These are phyloP conservation scores for Monosporascus cannonballus DNA, from an alignment of 2,329 filamentous ascomycete genomes.

Conservation along the genomic window DNA sequence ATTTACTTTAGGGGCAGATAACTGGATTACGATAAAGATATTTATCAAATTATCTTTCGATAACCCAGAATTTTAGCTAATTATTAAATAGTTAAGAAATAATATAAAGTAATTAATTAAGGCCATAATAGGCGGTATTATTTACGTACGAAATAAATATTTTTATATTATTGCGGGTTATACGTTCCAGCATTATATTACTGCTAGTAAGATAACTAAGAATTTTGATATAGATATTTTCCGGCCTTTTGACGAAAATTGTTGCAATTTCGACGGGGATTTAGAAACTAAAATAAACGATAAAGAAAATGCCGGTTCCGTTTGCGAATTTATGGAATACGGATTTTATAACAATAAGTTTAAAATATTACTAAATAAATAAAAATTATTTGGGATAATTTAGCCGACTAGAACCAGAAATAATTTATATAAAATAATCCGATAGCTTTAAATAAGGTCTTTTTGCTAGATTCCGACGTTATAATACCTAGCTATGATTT, in stretches of 20 bases:
- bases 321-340: no score
- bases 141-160: neutral
- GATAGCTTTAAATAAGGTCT: no score
- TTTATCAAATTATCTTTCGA: neutral
- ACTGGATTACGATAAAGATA: neutral
- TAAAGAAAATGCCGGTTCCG: neutral
- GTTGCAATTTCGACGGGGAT: neutral
- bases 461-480: no score
- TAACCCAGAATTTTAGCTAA: neutral
- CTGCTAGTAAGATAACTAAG: neutral
- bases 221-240: neutral
- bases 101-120: no score
- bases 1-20: neutral
- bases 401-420: no score
- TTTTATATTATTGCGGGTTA: neutral
- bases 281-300: neutral
- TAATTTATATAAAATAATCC: no score
- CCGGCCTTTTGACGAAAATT: neutral
- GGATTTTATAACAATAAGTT: no score
- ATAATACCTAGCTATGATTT: no score
- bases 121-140: neutral
- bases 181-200: neutral
- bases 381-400: no score
- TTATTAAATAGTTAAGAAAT: neutral
- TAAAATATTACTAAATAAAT: no score